Percentiles rank a stretch among this genome's conserved stretches.
Evolutionary conservation across 2,329 filamentous ascomycete species (phyloP).

Genomic region (Stemphylium lycopersici): DNA sequence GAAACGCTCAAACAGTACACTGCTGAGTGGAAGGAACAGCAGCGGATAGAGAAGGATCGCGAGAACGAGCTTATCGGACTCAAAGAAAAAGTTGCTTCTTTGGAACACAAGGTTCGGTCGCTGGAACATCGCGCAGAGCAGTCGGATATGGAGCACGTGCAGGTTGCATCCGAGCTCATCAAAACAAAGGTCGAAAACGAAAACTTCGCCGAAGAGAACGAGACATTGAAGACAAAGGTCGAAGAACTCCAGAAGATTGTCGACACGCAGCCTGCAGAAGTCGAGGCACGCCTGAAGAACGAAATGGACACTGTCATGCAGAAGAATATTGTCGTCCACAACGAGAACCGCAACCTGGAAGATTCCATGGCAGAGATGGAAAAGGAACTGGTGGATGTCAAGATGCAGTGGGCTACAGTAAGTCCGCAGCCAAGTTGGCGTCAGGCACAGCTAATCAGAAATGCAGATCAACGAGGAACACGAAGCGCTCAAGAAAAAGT

Average conservation of each 20-base stretch:
- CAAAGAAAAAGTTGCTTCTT: slow-evolving; percentile 60
- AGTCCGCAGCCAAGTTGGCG: slow-evolving; percentile 44
- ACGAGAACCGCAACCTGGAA: slow-evolving; percentile 86
- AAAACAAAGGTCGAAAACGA: slow-evolving; percentile 93
- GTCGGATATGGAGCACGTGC: slow-evolving; percentile 87
- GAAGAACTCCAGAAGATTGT: slow-evolving; percentile 84
- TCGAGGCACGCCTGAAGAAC: slow-evolving; percentile 78
- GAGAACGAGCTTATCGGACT: slow-evolving; percentile 81
- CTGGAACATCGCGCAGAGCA: slow-evolving; percentile 88
- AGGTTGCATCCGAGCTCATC: slow-evolving; percentile 88
- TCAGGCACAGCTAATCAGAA: slow-evolving; percentile 20
- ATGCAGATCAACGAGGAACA: slow-evolving; percentile 55
- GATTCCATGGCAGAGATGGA: slow-evolving; percentile 92
- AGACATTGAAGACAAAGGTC: slow-evolving; percentile 83
- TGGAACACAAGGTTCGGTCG: slow-evolving; percentile 77
- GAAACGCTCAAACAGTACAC: slow-evolving; percentile 83
- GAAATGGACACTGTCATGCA: slow-evolving; percentile 94
- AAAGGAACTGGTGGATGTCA: slow-evolving; percentile 87
- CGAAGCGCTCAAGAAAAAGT: slow-evolving; percentile 57
- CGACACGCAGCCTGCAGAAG: slow-evolving; percentile 85
- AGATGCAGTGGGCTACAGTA: slow-evolving; percentile 96
- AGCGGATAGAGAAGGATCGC: slow-evolving; percentile 78
- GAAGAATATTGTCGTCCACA: slow-evolving; percentile 89
- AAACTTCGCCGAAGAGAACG: slow-evolving; percentile 85
- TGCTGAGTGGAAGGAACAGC: slow-evolving; percentile 90